A percentile compares a stretch with the other conserved stretches of the same genome.
These are phyloP conservation scores for Effrenium voratum DNA, from an alignment of 73 alveolate species.

Conservation along the genomic window DNA sequence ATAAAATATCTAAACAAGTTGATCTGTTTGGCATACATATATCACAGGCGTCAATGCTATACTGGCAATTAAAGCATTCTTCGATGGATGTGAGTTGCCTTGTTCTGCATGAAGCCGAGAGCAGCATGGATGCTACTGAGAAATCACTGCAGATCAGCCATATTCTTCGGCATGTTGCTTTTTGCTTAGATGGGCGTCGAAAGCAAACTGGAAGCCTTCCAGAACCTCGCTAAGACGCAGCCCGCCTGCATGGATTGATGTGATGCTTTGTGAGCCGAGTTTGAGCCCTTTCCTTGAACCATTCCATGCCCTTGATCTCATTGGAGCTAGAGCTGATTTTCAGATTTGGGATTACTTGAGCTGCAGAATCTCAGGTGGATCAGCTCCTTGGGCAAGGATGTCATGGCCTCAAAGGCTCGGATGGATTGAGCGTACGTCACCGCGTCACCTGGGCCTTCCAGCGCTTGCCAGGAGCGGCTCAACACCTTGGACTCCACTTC, in stretches of 20 bases:
- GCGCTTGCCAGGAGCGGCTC: conserved; percentile 44
- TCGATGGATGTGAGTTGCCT: neutral
- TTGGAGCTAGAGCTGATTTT: too few species aligned
- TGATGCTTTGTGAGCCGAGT: too few species aligned
- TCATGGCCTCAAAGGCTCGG: conserved; percentile 59
- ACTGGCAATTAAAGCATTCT: too few species aligned
- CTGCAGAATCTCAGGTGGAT: conserved; percentile 68
- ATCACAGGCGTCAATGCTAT: too few species aligned
- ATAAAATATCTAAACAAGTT: neutral
- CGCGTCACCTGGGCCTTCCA: neutral
- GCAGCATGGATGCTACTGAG: neutral
- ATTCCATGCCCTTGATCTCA: too few species aligned
- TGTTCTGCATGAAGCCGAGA: too few species aligned
- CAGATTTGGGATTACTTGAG: too few species aligned
- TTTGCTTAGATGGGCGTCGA: conserved; percentile 34
- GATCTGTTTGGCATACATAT: too few species aligned
- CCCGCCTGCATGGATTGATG: too few species aligned
- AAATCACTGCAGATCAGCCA: neutral
- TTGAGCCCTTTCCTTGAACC: too few species aligned
- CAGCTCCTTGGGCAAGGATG: conserved; percentile 73
- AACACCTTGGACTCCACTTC: conserved; percentile 56
- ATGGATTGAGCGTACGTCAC: neutral
- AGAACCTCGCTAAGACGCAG: conserved; percentile 75
- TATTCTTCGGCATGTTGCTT: too few species aligned
- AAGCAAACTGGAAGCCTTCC: conserved; percentile 82